Conservation (phyloP, 371 early-diverging fungal species). For the Amoeboaphelidium occidentale region DNA sequence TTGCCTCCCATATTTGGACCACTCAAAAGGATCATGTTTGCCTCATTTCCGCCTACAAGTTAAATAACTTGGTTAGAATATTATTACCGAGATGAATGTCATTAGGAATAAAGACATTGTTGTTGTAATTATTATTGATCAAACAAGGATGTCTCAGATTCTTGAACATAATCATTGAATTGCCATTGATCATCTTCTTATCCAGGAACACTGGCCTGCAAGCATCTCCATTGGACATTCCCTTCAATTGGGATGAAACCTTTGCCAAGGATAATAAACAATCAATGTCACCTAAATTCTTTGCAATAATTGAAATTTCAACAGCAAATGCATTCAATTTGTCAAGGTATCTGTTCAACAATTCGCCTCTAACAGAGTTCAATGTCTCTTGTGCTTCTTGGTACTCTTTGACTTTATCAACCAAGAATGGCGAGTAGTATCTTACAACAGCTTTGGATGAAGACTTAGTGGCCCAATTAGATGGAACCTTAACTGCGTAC, state of each 20-base stretch:
- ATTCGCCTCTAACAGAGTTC: too few relatives aligned
- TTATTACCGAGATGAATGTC: constrained; percentile 52
- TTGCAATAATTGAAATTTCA: constrained; percentile 35
- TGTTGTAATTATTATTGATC: constrained; percentile 10
- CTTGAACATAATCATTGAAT: constrained; percentile 36
- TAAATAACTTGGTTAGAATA: too few relatives aligned
- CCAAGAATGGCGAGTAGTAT: constrained; percentile 54
- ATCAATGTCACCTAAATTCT: constrained; percentile 64
- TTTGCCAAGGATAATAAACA: constrained; percentile 56
- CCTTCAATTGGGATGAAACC: constrained; percentile 35
- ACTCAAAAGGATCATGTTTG: constrained; percentile 76
- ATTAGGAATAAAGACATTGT: constrained; percentile 74
- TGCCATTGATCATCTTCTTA: constrained; percentile 18
- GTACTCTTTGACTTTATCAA: constrained; percentile 33
- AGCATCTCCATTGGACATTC: too few relatives aligned
- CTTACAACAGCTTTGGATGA: constrained; percentile 54
- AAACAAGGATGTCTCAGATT: constrained; percentile 72
- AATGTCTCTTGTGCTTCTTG: constrained; percentile 66
- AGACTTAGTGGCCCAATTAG: constrained; percentile 46
- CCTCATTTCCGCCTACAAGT: constrained; percentile 9
- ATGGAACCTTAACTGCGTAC: constrained; percentile 40
- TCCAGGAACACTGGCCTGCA: constrained; percentile 57
- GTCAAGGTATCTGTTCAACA: constrained; percentile 5
- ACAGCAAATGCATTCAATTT: constrained; percentile 1
- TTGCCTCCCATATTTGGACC: constrained; percentile 98